Percentiles rank a stretch among this genome's conserved stretches.
Evolutionary conservation across 129 eudicot genomes (phyloP).

Genomic region (sunflower (Helianthus annuus)): HanXRQr2.0-SUNRISE NC_035442.2:121160509-121161008

Average conservation of each 20-base stretch:
- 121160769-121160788: conserved; percentile 66
- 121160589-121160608: neutral
- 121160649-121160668: no score
- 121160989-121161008: conserved; percentile 56
- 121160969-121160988: conserved; percentile 71
- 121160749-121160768: conserved; percentile 53
- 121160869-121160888: conserved; percentile 54
- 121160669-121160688: conserved; percentile 3
- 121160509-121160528: conserved; percentile 37
- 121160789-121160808: conserved; percentile 19
- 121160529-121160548: conserved; percentile 27
- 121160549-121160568: neutral
- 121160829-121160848: neutral
- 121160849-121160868: neutral
- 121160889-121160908: conserved; percentile 51
- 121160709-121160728: conserved; percentile 58
- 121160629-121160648: neutral
- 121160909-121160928: conserved; percentile 48
- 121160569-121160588: neutral
- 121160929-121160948: conserved; percentile 55
- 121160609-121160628: neutral
- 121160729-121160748: conserved; percentile 73
- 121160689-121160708: conserved; percentile 46
- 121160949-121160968: conserved; percentile 54
- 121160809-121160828: conserved; percentile 7